Percentiles rank a stretch among this genome's conserved stretches.
Conservation (phyloP, 345 rosid genomes). For the Laguncularia racemosa region DNA sequence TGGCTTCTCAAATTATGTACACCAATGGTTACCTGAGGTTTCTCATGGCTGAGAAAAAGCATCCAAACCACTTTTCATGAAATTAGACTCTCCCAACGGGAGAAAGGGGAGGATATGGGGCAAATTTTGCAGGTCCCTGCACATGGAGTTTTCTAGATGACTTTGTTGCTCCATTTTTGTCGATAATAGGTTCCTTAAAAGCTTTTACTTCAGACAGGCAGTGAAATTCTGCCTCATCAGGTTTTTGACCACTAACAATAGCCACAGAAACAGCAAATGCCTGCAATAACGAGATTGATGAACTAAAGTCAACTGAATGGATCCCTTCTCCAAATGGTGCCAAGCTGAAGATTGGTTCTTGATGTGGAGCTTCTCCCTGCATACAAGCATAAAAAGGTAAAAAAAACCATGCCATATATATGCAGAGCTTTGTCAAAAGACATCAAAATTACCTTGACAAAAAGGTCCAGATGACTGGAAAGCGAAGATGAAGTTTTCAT, state of each 20-base stretch:
- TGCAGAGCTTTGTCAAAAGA: not conserved
- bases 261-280: conserved; percentile 69
- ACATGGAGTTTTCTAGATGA: not conserved
- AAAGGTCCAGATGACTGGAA: conserved; percentile 39
- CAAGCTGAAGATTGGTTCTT: conserved; percentile 46
- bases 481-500: conserved; percentile 12
- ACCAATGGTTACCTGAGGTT: not conserved
- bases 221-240: conserved; percentile 17
- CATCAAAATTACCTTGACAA: conserved; percentile 37
- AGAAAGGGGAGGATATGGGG: conserved; percentile 70
- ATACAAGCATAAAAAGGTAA: conserved; percentile 1
- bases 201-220: conserved; percentile 13
- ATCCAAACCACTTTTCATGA: conserved; percentile 4
- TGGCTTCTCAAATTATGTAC: not conserved
- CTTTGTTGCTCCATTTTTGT: conserved; percentile 12
- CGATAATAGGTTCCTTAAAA: conserved; percentile 13
- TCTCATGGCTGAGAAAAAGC: conserved; percentile 2
- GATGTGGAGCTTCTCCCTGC: conserved; percentile 32
- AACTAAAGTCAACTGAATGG: conserved; percentile 54
- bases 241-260: conserved; percentile 29
- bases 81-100: conserved; percentile 72
- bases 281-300: conserved; percentile 51
- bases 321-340: conserved; percentile 41
- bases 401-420: not conserved
- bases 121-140: conserved; percentile 34